These are phyloP conservation scores for Chrysosporium queenslandicum DNA, from an alignment of 2,329 filamentous ascomycete species.

Conservation along the genomic window DNA sequence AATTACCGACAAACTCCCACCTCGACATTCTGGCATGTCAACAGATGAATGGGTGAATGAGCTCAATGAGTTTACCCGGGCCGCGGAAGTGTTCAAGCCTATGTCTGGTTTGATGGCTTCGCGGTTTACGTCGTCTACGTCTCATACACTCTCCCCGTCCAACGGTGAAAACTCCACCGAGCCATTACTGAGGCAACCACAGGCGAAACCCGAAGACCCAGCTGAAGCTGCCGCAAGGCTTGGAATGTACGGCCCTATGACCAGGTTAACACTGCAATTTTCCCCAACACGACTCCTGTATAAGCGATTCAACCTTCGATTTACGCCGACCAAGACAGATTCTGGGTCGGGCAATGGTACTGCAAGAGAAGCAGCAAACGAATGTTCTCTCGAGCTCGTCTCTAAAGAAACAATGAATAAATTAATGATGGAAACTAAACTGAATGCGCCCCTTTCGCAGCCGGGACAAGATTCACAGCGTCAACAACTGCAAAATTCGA, in stretches of 20 bases:
- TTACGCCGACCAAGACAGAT: slow-evolving; percentile 52
- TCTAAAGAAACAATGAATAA: slow-evolving; percentile 47
- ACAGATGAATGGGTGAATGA: slow-evolving; percentile 72
- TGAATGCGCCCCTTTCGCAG: background rate
- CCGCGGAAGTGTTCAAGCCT: slow-evolving; percentile 75
- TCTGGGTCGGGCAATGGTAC: slow-evolving; percentile 28
- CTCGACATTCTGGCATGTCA: slow-evolving; percentile 42
- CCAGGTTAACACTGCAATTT: slow-evolving; percentile 60
- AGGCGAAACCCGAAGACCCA: slow-evolving; percentile 57
- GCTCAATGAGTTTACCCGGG: slow-evolving; percentile 64
- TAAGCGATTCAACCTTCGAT: slow-evolving; percentile 83
- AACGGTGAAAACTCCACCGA: slow-evolving; percentile 30
- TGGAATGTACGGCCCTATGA: slow-evolving; percentile 89
- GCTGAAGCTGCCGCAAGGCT: slow-evolving; percentile 77
- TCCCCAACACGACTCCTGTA: slow-evolving; percentile 77
- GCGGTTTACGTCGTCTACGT: slow-evolving; percentile 66
- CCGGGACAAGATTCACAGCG: slow-evolving; percentile 12
- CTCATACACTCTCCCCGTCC: slow-evolving; percentile 28
- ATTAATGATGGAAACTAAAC: slow-evolving; percentile 41
- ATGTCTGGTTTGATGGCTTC: slow-evolving; percentile 88
- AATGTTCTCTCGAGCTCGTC: slow-evolving; percentile 39
- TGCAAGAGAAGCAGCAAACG: slow-evolving; percentile 21
- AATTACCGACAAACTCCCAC: slow-evolving; percentile 48
- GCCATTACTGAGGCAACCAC: slow-evolving; percentile 40
- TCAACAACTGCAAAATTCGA: slow-evolving; percentile 15